Evolutionary conservation across 2,329 filamentous ascomycete genomes (phyloP), one percentile per base, ranked within the genome.

Genomic region (Davidsoniella eucalypti): DNA sequence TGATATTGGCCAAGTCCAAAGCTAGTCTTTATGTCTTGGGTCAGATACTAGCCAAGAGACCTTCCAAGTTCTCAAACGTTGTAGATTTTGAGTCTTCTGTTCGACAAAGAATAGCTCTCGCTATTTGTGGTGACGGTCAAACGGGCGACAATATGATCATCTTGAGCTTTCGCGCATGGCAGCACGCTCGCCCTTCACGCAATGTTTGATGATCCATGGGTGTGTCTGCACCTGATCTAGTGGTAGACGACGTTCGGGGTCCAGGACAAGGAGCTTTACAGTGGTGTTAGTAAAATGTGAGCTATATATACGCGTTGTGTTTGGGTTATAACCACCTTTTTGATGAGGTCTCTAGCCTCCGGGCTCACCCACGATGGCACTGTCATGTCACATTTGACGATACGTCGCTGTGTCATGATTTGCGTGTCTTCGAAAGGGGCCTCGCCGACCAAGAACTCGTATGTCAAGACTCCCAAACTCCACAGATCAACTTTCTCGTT

Each of bases 121-220:
- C 16, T 47, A 33, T 12, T 33, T 33, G 10, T 33, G 5, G 7
- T 8, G 7, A 33, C 10, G 26, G 26, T 33, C 26, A 33, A 9
- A 33, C 44, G 57, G 21, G 52, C 37, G 23, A 37, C 36, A 8
- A 23, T 14, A 42, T 36, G 25, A 49, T 43, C 40, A 49, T 23
- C 48, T 39, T 50, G 60, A 60, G 62, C 67, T 72, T 57, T 76
- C 75, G 52, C 69, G 69, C 60, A 69, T 73, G 37, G 67, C 58
- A 5, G 68, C 69, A 49, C 71, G 65, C 60, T 75, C 71, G n/a
- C 72, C 71, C 65, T 76, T 78, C 56, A 82, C 73, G 64, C 90
- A 96, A 65, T 96, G 86, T 71, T 95, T 96, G 57, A 95, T 64
- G 59, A 98, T 94, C 92, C 92, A 98, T 16, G 92, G 90, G 64